Percentiles rank a stretch among this genome's conserved stretches.
Evolutionary conservation across 1,139 yeast species (phyloP).

Genomic region (Yamadazyma mexicana): DNA sequence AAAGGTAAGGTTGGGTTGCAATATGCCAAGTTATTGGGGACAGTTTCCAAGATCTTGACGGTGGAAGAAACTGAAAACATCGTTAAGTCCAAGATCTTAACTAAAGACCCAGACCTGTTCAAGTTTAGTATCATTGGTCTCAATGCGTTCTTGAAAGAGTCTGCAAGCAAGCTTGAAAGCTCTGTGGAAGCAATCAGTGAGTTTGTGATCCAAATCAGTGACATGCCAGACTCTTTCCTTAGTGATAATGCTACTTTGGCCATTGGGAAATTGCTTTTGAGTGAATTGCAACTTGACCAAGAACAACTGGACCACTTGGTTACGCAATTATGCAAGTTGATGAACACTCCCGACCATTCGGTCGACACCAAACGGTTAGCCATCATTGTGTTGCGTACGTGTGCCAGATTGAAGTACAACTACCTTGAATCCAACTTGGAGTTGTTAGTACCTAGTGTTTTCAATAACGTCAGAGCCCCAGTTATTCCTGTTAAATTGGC

Average conservation of each 20-base stretch:
- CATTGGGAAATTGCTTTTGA: slow-evolving; percentile 73
- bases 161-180: slow-evolving; percentile 61
- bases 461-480: slow-evolving; percentile 80
- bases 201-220: slow-evolving; percentile 48
- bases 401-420: slow-evolving; percentile 60
- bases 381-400: slow-evolving; percentile 72
- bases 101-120: slow-evolving; percentile 39
- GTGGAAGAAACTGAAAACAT: slow-evolving; percentile 65
- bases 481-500: slow-evolving; percentile 91
- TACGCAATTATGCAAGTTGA: slow-evolving; percentile 49
- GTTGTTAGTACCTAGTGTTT: slow-evolving; percentile 68
- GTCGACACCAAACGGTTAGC: slow-evolving; percentile 81
- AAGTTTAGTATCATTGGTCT: slow-evolving; percentile 70
- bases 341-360: slow-evolving; percentile 57
- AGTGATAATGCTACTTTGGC: slow-evolving; percentile 83
- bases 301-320: slow-evolving; percentile 37
- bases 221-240: slow-evolving; percentile 52
- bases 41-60: slow-evolving; percentile 67
- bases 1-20: slow-evolving; percentile 65
- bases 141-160: slow-evolving; percentile 78
- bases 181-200: slow-evolving; percentile 46
- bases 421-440: slow-evolving; percentile 55
- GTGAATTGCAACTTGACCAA: slow-evolving; percentile 17
- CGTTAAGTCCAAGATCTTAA: slow-evolving; percentile 59
- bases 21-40: slow-evolving; percentile 77